phyloP scores from a whole-genome alignment of 768 basidiomycete species.

The Kwoniella sp. region DNA sequence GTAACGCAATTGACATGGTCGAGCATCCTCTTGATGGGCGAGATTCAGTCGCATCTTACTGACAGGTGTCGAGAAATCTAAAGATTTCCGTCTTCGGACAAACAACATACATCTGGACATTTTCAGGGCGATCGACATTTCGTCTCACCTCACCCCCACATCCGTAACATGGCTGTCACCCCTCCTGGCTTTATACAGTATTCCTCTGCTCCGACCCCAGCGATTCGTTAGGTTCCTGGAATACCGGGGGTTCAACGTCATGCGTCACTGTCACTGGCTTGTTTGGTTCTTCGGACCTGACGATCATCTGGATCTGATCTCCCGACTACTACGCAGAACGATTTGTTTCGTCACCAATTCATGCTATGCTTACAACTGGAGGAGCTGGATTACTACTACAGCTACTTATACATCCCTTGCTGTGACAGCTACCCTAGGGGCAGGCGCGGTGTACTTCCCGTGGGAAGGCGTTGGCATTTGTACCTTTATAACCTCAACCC shows the following conservation, averaged over 20 bases:
- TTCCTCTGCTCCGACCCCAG: too few relatives aligned
- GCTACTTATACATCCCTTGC: neutral
- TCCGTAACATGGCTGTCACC: neutral
- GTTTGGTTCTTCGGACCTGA: neutral
- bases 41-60: too few relatives aligned
- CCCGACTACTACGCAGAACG: too few relatives aligned
- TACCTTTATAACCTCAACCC: neutral
- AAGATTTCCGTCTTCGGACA: constrained; percentile 1
- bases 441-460: neutral
- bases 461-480: neutral
- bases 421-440: neutral
- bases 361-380: too few relatives aligned
- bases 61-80: too few relatives aligned
- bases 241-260: too few relatives aligned
- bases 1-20: too few relatives aligned
- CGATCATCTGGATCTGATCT: neutral
- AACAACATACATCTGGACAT: neutral
- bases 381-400: too few relatives aligned
- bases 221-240: neutral
- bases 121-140: neutral
- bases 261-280: too few relatives aligned
- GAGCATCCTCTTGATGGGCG: too few relatives aligned
- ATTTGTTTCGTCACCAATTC: too few relatives aligned
- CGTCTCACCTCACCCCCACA: neutral
- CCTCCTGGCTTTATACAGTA: too few relatives aligned